These are phyloP conservation scores for Desmodesmus armatus DNA, from an alignment of 139 green algal species.

Conservation along the genomic window DNA sequence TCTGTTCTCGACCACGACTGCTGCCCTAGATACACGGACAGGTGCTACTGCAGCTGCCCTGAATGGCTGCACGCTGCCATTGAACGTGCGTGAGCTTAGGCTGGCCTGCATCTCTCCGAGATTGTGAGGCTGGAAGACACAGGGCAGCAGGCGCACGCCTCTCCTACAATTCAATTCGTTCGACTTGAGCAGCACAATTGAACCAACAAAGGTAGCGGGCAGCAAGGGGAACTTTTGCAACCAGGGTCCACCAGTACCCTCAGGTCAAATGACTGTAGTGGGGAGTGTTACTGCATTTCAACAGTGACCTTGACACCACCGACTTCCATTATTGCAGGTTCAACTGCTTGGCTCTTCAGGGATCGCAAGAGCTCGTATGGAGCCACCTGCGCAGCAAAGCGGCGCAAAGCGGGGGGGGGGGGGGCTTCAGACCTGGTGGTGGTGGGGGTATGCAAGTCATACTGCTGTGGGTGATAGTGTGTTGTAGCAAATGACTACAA, in stretches of 20 bases:
- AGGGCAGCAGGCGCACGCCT: neutral
- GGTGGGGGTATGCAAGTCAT: no score
- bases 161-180: neutral
- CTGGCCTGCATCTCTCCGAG: conserved; percentile 10
- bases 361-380: conserved; percentile 37
- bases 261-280: no score
- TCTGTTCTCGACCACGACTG: conserved; percentile 70
- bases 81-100: conserved; percentile 41
- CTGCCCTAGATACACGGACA: conserved; percentile 20
- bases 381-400: conserved; percentile 29
- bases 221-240: no score
- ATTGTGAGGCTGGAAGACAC: neutral
- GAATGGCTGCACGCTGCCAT: conserved; percentile 54
- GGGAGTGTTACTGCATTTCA: neutral
- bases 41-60: conserved; percentile 1
- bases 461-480: no score
- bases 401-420: no score
- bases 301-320: conserved; percentile 30
- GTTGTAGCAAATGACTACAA: no score
- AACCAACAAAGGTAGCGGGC: no score
- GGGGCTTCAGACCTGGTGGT: no score
- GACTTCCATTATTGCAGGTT: conserved; percentile 20
- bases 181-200: neutral
- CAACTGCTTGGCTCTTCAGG: neutral
- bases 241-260: no score